phyloP scores from a whole-genome alignment of 1,139 yeast species.

The Yamadazyma friedrichii region DNA sequence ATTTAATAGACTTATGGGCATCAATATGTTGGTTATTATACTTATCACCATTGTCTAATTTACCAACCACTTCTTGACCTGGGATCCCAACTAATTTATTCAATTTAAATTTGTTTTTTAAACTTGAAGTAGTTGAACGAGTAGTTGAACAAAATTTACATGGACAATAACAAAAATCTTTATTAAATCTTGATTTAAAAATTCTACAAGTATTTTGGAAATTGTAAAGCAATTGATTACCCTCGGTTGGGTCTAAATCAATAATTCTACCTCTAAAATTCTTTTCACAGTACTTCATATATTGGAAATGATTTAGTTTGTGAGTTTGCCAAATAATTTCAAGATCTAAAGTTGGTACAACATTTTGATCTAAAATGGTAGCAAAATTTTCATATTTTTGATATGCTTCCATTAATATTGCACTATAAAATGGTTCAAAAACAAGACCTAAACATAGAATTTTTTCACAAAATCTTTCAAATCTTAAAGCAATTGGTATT shows the following conservation, averaged over 20 bases:
- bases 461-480: background rate
- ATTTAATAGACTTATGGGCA: slow-evolving; percentile 1
- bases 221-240: too few species aligned
- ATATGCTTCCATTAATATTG: background rate
- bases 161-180: slow-evolving; percentile 3
- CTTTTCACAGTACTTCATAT: too few species aligned
- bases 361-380: too few species aligned
- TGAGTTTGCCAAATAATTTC: too few species aligned
- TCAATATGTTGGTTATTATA: slow-evolving; percentile 1
- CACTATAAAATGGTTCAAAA: background rate
- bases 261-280: too few species aligned
- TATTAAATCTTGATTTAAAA: background rate
- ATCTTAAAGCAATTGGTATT: background rate
- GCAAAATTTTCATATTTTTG: background rate
- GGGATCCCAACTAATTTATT: background rate
- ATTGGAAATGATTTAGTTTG: too few species aligned
- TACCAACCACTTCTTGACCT: background rate
- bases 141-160: slow-evolving; percentile 3
- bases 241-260: too few species aligned
- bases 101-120: slow-evolving; percentile 2
- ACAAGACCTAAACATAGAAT: background rate
- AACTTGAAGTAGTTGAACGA: background rate
- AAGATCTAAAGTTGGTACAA: too few species aligned
- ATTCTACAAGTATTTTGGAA: background rate
- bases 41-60: background rate